Base-by-base conservation (phyloP, 805 yeast genomes). In the Komagataella kurtzmanii region DNA sequence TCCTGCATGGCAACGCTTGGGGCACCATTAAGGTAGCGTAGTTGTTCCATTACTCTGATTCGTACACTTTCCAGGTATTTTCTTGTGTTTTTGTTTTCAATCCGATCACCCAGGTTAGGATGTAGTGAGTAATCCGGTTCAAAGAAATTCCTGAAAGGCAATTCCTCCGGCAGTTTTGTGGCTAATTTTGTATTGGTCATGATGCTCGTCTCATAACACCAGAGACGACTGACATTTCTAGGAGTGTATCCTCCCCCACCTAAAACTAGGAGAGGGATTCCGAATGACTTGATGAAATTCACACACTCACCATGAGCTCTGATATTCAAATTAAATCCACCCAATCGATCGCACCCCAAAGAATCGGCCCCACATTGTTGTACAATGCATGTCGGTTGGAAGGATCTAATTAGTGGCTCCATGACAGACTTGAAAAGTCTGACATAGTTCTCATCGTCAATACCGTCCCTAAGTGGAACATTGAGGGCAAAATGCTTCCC, bases 231-330 rank as follows among this genome's bases (percentile, higher is more conserved):
- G 12, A 91, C 99, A 62, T 91, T 91, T 61, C 97, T 76, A 63
- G 96, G 96, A 2, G 99, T 93, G 67, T 91, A 91, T 17, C 99
- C 99, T 54, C 99, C 99, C 50, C 99, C 99, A 19, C 99, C 99
- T 10, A 91, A 71, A 5, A 90, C 96, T 57, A 91, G 70, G 77
- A 88, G 79, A 7, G 98, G 98, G 44, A 90, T 68, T 14, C 95
- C 95, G 67, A 90, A 90, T 45, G 89, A 80, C 66, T 88, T 88
- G 57, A 90, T 83, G 64, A 76, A 91, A 60, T 83, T 84, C 30
- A 91, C 97, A 70, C 98, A 93, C 65, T 88, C 95, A 18, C 97
- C 97, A 62, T 91, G 97, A 2, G 96, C 98, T 54, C 80, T 77
- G 70, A 93, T 90, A 57, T 89, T 86, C 58, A 91, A 70, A 65